phyloP scores from a whole-genome alignment of 164 flowering plant genomes.

The Aristolochia californica region DNA sequence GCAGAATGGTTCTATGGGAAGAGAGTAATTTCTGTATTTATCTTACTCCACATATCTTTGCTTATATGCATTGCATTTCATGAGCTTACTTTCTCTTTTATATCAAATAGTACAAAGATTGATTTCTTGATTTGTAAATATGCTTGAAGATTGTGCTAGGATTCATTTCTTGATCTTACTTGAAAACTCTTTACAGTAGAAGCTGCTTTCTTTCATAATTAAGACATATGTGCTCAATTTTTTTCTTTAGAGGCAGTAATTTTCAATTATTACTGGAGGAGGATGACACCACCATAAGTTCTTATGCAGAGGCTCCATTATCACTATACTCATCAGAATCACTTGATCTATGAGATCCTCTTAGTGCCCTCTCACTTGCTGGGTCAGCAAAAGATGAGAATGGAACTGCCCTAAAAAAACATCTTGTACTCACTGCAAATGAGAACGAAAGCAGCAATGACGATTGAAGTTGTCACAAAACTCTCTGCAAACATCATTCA shows the following conservation, averaged over 20 bases:
- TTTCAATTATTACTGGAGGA: conserved; percentile 29
- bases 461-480: conserved; percentile 18
- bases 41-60: too few species aligned
- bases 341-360: too few species aligned
- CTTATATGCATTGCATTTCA: too few species aligned
- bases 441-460: conserved; percentile 17
- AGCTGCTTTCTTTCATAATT: too few species aligned
- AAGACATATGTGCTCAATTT: neutral
- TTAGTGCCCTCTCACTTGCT: conserved; percentile 25
- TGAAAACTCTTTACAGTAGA: too few species aligned
- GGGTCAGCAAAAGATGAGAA: conserved; percentile 25
- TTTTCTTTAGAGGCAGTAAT: too few species aligned
- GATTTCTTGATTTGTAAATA: too few species aligned
- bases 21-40: conserved; percentile 46
- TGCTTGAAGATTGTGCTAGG: too few species aligned
- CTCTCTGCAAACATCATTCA: conserved; percentile 26
- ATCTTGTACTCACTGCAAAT: conserved; percentile 11
- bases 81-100: too few species aligned
- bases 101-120: too few species aligned
- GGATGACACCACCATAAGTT: conserved; percentile 18
- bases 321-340: conserved; percentile 19
- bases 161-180: too few species aligned
- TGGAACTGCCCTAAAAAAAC: conserved; percentile 16
- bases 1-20: conserved; percentile 94
- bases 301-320: conserved; percentile 18